Percentiles rank a stretch among this genome's conserved stretches.
Conservation (phyloP, 1,139 yeast species). For the Arxiozyma slooffiae region DNA sequence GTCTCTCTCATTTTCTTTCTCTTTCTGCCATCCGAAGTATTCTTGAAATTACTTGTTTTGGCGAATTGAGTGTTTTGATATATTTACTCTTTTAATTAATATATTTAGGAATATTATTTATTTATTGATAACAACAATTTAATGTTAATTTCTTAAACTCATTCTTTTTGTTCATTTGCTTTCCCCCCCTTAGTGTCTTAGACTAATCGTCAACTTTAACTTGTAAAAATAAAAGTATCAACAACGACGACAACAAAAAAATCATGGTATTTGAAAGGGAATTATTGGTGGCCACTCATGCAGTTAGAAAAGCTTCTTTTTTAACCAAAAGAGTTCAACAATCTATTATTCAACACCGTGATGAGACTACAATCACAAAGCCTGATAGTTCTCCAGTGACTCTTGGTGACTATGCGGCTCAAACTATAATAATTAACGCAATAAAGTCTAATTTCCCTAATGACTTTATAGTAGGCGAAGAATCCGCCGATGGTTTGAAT, state of each 20-base stretch:
- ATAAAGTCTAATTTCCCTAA: constrained; percentile 66
- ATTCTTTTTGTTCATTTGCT: no score
- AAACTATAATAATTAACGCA: constrained; percentile 82
- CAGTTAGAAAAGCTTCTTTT: constrained; percentile 78
- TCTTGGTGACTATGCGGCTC: constrained; percentile 93
- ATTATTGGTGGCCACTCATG: constrained; percentile 69
- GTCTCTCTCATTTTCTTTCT: no score
- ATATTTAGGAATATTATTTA: no score
- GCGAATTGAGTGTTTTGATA: no score
- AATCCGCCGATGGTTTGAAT: constrained; percentile 61
- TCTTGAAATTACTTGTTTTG: no score
- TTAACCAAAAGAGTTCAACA: constrained; percentile 67
- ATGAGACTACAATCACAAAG: constrained; percentile 61
- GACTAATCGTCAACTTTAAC: neutral
- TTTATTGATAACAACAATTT: no score
- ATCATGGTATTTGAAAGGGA: constrained; percentile 41
- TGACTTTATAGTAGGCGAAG: constrained; percentile 92
- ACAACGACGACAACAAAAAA: neutral
- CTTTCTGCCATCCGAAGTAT: no score
- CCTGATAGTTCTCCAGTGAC: constrained; percentile 92
- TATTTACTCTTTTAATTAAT: no score
- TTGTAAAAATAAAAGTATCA: neutral
- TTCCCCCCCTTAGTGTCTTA: neutral
- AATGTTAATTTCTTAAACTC: no score
- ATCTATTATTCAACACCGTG: constrained; percentile 49